Conservation (phyloP, 2,329 filamentous ascomycete genomes). For the Nigrograna mackinnonii region DNA sequence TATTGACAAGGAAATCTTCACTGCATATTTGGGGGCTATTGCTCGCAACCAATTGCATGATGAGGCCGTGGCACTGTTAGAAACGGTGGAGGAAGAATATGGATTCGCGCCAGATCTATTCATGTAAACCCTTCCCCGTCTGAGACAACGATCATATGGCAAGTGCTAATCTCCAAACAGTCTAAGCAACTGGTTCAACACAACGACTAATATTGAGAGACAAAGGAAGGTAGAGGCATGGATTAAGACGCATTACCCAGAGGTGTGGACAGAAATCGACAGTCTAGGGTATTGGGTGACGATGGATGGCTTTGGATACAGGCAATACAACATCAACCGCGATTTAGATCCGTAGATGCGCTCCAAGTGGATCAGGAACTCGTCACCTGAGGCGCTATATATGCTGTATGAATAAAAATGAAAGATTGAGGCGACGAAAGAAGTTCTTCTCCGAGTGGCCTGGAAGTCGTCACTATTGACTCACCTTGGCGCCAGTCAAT, state of each 20-base stretch:
- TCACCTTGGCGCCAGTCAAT: too few relatives aligned
- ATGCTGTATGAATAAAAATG: too few relatives aligned
- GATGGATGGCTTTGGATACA: constrained; percentile 40
- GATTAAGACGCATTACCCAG: constrained; percentile 70
- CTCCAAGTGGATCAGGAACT: too few relatives aligned
- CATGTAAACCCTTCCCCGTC: constrained; percentile 72
- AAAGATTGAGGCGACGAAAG: too few relatives aligned
- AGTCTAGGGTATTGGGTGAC: constrained; percentile 48
- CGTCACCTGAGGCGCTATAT: too few relatives aligned
- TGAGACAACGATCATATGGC: too few relatives aligned
- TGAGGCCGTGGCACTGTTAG: constrained; percentile 67
- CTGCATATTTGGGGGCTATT: constrained; percentile 75
- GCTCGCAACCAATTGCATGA: constrained; percentile 73
- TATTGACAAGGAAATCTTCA: constrained; percentile 73
- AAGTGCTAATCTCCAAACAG: constrained; percentile 47
- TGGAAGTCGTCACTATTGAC: too few relatives aligned
- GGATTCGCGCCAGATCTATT: constrained; percentile 69
- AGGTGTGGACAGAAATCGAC: constrained; percentile 69
- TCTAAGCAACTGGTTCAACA: constrained; percentile 76
- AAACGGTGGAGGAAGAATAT: constrained; percentile 67
- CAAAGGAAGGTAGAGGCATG: constrained; percentile 75
- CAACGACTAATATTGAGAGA: constrained; percentile 65
- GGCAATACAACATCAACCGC: constrained; percentile 37
- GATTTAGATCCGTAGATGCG: constrained; percentile 39
- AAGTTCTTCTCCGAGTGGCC: too few relatives aligned